phyloP scores from a whole-genome alignment of 2,329 filamentous ascomycete genomes.

The Ceratocystis destructans region DNA sequence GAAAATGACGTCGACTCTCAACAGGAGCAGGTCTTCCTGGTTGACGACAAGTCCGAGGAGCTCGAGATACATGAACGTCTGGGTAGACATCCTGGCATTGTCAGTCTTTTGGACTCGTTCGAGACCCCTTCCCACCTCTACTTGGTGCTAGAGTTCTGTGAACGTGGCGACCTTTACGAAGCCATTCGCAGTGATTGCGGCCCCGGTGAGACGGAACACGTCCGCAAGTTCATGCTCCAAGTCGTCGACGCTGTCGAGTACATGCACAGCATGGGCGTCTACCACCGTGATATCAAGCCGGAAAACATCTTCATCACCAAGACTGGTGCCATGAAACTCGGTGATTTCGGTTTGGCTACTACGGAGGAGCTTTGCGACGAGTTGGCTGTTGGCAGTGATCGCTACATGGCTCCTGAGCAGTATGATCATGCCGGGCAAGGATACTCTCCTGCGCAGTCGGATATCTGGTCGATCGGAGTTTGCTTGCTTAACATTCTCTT shows the following conservation, averaged over 20 bases:
- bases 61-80: constrained; percentile 67
- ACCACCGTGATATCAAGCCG: constrained; percentile 96
- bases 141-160: constrained; percentile 88
- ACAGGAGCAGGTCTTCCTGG: constrained; percentile 40
- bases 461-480: constrained; percentile 95
- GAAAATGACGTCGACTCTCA: constrained; percentile 38
- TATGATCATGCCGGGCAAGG: constrained; percentile 78
- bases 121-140: constrained; percentile 85
- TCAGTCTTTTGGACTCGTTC: constrained; percentile 82
- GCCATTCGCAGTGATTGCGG: constrained; percentile 82
- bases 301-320: constrained; percentile 96
- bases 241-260: constrained; percentile 79
- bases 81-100: constrained; percentile 73
- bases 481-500: constrained; percentile 94
- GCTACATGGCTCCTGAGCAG: constrained; percentile 98
- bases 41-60: constrained; percentile 75
- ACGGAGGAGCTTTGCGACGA: constrained; percentile 83
- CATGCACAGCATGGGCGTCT: constrained; percentile 82
- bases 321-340: constrained; percentile 82
- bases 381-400: constrained; percentile 87
- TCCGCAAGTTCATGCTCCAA: constrained; percentile 93
- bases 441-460: constrained; percentile 84
- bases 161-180: constrained; percentile 92
- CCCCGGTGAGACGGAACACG: constrained; percentile 87
- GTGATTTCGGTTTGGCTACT: constrained; percentile 89